Conservation (phyloP, 768 basidiomycete genomes). For the Chalciporus piperatus region DNA sequence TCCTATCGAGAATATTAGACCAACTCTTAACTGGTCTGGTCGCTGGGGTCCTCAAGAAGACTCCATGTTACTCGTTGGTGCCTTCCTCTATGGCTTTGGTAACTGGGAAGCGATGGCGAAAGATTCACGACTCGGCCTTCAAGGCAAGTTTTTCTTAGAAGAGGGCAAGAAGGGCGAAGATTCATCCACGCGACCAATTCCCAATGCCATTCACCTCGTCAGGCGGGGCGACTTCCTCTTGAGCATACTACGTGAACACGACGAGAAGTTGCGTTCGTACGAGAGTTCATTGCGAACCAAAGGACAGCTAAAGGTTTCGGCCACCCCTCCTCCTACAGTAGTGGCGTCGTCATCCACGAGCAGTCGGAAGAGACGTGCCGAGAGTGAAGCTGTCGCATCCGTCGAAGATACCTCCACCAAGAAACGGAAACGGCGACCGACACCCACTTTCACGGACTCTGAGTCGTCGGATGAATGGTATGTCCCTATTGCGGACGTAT, state of each 20-base stretch:
- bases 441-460: slow-evolving; percentile 94
- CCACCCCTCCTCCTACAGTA: slow-evolving; percentile 72
- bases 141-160: slow-evolving; percentile 96
- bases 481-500: slow-evolving; percentile 28
- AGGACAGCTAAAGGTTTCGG: slow-evolving; percentile 67
- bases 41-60: slow-evolving; percentile 93
- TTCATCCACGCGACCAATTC: slow-evolving; percentile 80
- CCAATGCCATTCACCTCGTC: slow-evolving; percentile 97
- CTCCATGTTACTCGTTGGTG: slow-evolving; percentile 91
- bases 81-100: slow-evolving; percentile 91
- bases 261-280: slow-evolving; percentile 87
- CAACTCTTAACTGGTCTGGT: slow-evolving; percentile 94
- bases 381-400: slow-evolving; percentile 81
- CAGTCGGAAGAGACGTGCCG: slow-evolving; percentile 71
- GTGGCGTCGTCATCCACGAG: slow-evolving; percentile 64
- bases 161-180: slow-evolving; percentile 96
- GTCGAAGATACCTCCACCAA: slow-evolving; percentile 65
- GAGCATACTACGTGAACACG: slow-evolving; percentile 78
- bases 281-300: slow-evolving; percentile 75
- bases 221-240: slow-evolving; percentile 94
- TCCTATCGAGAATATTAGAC: slow-evolving; percentile 90
- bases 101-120: slow-evolving; percentile 96
- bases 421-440: slow-evolving; percentile 90
- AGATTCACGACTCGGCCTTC: slow-evolving; percentile 77
- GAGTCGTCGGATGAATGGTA: slow-evolving; percentile 91